Conservation (phyloP, 1,284 basidiomycete species). For the Marasmius oreades region DNA sequence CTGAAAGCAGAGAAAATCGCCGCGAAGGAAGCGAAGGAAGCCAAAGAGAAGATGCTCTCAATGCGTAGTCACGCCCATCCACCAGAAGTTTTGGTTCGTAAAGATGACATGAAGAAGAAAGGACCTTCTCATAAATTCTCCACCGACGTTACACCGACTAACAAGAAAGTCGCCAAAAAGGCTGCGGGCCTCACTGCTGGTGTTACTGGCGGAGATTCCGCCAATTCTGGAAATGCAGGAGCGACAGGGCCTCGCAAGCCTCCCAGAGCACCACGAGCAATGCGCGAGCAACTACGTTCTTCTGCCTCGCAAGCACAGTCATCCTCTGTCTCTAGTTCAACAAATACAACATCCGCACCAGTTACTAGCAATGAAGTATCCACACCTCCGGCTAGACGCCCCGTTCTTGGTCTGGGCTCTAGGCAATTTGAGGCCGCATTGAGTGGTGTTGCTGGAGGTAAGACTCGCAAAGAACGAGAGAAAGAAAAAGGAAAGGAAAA, state of each 20-base stretch:
- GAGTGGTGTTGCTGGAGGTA: conserved; percentile 48
- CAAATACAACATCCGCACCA: conserved; percentile 3
- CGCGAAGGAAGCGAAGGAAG: conserved; percentile 63
- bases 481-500: conserved; percentile 26
- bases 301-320: background rate
- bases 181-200: conserved; percentile 26
- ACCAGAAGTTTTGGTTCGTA: conserved; percentile 29
- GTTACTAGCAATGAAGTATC: conserved; percentile 6
- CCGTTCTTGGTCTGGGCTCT: conserved; percentile 55
- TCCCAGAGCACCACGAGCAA: conserved; percentile 7
- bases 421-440: conserved; percentile 66
- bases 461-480: conserved; percentile 23
- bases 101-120: conserved; percentile 55
- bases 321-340: conserved; percentile 1
- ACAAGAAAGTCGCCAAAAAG: conserved; percentile 44
- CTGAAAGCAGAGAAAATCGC: conserved; percentile 78
- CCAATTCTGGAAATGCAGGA: conserved; percentile 11
- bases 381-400: conserved; percentile 32
- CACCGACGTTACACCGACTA: conserved; percentile 16
- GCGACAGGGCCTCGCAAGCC: conserved; percentile 21
- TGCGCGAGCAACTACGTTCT: background rate
- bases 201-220: conserved; percentile 13
- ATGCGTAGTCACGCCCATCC: conserved; percentile 60
- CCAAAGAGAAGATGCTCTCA: conserved; percentile 28
- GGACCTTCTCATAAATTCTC: conserved; percentile 15